Percentiles rank a stretch among this genome's conserved stretches.
Evolutionary conservation across 768 basidiomycete genomes (phyloP).

Genomic region (Kockovaella imperatae): DNA sequence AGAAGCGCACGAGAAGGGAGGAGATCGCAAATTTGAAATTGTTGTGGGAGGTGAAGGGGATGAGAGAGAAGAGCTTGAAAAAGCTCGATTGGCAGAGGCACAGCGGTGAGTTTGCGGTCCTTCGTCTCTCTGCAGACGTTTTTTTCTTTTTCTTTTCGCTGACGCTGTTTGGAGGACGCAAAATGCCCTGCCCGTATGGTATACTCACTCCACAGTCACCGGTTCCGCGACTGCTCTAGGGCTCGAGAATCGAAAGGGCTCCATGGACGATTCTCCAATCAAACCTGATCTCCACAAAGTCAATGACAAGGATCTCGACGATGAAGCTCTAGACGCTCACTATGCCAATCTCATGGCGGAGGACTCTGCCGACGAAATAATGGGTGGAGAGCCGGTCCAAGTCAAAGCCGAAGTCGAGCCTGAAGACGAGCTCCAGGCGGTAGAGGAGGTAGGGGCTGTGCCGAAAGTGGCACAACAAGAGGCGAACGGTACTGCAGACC

Average conservation of each 20-base stretch:
- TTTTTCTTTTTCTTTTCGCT: slow-evolving; percentile 1
- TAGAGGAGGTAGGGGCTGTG: neutral
- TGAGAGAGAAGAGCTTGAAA: slow-evolving; percentile 67
- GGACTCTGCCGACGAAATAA: neutral
- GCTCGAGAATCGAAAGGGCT: slow-evolving; percentile 45
- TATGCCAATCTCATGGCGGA: slow-evolving; percentile 13
- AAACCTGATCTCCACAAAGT: slow-evolving; percentile 5
- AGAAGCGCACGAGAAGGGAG: slow-evolving; percentile 44
- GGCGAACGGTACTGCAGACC: neutral
- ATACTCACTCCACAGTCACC: slow-evolving; percentile 88
- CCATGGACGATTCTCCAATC: too few relatives aligned
- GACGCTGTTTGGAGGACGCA: slow-evolving; percentile 52
- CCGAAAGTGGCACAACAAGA: neutral
- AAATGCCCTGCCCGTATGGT: slow-evolving; percentile 89
- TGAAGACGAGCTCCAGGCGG: slow-evolving; percentile 4
- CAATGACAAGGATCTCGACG: too few relatives aligned
- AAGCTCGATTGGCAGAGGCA: slow-evolving; percentile 68
- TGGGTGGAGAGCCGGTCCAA: neutral
- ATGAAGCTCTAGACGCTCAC: slow-evolving; percentile 24
- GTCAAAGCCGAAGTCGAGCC: slow-evolving; percentile 1
- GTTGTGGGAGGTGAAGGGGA: slow-evolving; percentile 61
- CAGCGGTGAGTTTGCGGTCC: slow-evolving; percentile 51
- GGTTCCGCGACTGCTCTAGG: slow-evolving; percentile 84
- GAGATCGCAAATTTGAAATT: slow-evolving; percentile 73
- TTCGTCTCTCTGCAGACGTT: neutral